Evolutionary conservation across 2,329 filamentous ascomycete genomes (phyloP).

Genomic region (Colletotrichum nymphaeae): DNA sequence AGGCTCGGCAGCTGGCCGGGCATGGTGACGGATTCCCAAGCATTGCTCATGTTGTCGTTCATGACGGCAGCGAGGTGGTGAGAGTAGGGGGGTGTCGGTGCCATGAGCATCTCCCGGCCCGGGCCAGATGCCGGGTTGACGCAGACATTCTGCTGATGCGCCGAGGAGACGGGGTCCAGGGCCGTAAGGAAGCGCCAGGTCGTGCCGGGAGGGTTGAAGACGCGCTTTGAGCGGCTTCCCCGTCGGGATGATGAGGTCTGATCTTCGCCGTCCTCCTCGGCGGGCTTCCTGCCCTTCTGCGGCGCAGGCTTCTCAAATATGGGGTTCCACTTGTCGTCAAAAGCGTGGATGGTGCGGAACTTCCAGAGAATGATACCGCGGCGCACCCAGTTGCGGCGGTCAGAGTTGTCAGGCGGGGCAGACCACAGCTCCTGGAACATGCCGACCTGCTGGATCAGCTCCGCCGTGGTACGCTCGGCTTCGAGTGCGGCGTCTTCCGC

Average conservation of each 20-base stretch:
- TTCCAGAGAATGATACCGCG: constrained; percentile 73
- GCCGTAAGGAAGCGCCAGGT: constrained; percentile 73
- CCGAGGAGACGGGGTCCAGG: constrained; percentile 68
- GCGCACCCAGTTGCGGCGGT: constrained; percentile 60
- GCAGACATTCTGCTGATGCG: constrained; percentile 63
- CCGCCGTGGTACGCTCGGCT: constrained; percentile 46
- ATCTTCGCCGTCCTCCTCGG: constrained; percentile 42
- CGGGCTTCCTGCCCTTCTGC: constrained; percentile 32
- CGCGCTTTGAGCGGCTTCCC: constrained; percentile 36
- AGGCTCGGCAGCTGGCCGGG: constrained; percentile 47
- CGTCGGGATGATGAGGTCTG: constrained; percentile 36
- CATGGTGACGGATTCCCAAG: constrained; percentile 55
- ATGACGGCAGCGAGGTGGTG: constrained; percentile 64
- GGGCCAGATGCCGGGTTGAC: constrained; percentile 35
- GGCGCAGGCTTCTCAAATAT: constrained; percentile 46
- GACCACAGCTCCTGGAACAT: constrained; percentile 78
- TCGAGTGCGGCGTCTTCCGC: constrained; percentile 36
- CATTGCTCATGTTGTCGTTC: constrained; percentile 66
- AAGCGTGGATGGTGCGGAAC: constrained; percentile 63
- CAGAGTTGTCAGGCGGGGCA: constrained; percentile 53
- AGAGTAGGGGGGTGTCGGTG: constrained; percentile 58
- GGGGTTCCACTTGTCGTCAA: constrained; percentile 59
- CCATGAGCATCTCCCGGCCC: constrained; percentile 61
- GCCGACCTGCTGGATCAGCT: constrained; percentile 69
- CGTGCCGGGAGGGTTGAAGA: constrained; percentile 64